These are phyloP conservation scores for Diplodia mutila DNA, from an alignment of 2,329 filamentous ascomycete species.

Conservation along the genomic window DNA sequence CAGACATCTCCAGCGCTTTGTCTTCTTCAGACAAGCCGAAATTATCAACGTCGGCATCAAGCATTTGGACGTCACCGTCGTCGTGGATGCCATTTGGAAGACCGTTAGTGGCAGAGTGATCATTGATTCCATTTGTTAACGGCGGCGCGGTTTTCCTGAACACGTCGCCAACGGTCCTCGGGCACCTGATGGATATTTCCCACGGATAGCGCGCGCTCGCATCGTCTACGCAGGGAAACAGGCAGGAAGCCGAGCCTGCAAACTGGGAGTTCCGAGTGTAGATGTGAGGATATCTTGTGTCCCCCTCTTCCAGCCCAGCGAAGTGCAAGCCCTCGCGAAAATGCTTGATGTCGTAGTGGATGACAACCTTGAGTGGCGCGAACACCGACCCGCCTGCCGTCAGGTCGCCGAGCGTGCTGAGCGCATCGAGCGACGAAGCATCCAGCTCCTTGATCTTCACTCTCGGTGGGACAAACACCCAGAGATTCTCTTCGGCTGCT, in stretches of 20 bases:
- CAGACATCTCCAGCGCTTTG: constrained; percentile 82
- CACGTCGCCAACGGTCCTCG: constrained; percentile 82
- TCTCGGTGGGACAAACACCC: constrained; percentile 62
- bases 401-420: constrained; percentile 30
- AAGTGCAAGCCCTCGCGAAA: constrained; percentile 90
- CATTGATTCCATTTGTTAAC: constrained; percentile 34
- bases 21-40: constrained; percentile 71
- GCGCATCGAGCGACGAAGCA: constrained; percentile 45
- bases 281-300: constrained; percentile 84
- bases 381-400: constrained; percentile 47
- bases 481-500: constrained; percentile 60
- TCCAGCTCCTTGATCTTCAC: constrained; percentile 66
- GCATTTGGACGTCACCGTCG: constrained; percentile 37
- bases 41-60: constrained; percentile 43
- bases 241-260: constrained; percentile 77
- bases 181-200: constrained; percentile 85
- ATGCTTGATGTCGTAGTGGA: constrained; percentile 76
- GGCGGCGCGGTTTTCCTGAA: constrained; percentile 39
- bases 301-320: constrained; percentile 78
- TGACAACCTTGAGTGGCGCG: constrained; percentile 64
- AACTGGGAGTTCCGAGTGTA: constrained; percentile 84
- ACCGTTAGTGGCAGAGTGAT: constrained; percentile 35
- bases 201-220: constrained; percentile 79
- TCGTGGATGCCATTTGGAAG: constrained; percentile 34
- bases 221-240: constrained; percentile 94